These are phyloP conservation scores for Lophiotrema nucula DNA, from an alignment of 495 filamentous ascomycete species.

Conservation along the genomic window DNA sequence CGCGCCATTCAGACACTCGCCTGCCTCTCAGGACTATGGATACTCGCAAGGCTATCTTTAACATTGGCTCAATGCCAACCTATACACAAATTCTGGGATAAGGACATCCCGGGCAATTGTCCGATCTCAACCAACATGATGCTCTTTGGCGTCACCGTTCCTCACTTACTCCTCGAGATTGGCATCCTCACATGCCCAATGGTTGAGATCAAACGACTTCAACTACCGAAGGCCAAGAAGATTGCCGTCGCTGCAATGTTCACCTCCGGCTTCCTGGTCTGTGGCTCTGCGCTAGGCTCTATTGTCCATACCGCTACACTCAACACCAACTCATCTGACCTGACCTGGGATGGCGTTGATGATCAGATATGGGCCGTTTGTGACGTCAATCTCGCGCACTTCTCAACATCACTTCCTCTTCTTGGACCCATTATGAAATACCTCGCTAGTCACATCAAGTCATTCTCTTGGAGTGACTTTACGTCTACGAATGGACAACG, in stretches of 20 bases:
- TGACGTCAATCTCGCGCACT: too few species aligned
- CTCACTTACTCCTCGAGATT: neutral
- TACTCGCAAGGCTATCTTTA: neutral
- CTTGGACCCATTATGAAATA: too few species aligned
- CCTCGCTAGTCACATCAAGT: too few species aligned
- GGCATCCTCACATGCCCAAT: neutral
- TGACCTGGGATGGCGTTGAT: neutral
- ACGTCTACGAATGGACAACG: too few species aligned
- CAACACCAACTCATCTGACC: neutral
- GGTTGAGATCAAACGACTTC: neutral
- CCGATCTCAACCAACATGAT: neutral
- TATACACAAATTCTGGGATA: neutral
- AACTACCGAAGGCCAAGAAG: neutral
- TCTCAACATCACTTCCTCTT: too few species aligned
- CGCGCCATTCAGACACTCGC: neutral
- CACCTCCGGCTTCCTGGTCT: neutral
- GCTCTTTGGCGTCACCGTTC: neutral
- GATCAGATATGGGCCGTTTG: constrained; percentile 4
- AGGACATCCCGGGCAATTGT: neutral
- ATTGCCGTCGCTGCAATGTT: constrained; percentile 1
- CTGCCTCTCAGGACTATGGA: neutral
- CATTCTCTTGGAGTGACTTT: too few species aligned
- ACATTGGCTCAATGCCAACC: neutral
- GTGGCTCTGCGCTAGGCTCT: neutral
- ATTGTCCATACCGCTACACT: neutral